Base-by-base conservation (phyloP, 768 basidiomycete genomes). In the Favolaschia claudopus region DNA sequence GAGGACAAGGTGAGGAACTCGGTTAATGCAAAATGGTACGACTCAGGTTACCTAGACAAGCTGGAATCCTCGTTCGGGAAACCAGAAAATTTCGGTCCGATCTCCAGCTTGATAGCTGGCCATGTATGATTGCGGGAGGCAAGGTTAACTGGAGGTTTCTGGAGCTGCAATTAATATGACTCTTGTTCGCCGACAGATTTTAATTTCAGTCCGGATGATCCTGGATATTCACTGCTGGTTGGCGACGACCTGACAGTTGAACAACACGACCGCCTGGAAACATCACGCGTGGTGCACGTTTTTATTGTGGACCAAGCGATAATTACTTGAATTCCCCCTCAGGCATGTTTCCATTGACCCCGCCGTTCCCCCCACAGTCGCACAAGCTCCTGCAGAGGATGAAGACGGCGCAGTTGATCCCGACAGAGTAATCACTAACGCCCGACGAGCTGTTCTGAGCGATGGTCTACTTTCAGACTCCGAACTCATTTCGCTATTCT, bases 41-140 rank as follows among this genome's bases (percentile, higher is more conserved):
- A 44, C 33, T 24, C 14, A 53, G 67, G 49, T 29, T 14, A 32
- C 43, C 45, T 63, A 92, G 95, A 72, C 96, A 99, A 77, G 83
- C 84, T 1, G 85, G 82, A 2, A 86, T 98, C 56, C 73, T 98
- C 2, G 64, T 91, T 27, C 84, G 89, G 32, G 88, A 91, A 68
- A 82, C 86, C 10, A 44, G 73, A 24, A 74, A 73, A 31, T 92
- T 92, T 64, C 81, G 85, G 64, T 67, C 80, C 5, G 79, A 78
- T 3, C 69, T 80, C 56, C 59, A 70, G 14, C 71, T 76, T 37
- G 68, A 72, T 1, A 59, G 79, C 40, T 96, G 94, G 94, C 91
- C 95, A 0, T 89, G 88, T 55, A 77, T 96, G 54, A 77, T 97
- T 34, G 86, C 91, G 0, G 96, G 96, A 70, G 95, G 96, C 93